These are phyloP conservation scores for Passalora sequoiae DNA, from an alignment of 2,329 filamentous ascomycete species.

Conservation along the genomic window DNA sequence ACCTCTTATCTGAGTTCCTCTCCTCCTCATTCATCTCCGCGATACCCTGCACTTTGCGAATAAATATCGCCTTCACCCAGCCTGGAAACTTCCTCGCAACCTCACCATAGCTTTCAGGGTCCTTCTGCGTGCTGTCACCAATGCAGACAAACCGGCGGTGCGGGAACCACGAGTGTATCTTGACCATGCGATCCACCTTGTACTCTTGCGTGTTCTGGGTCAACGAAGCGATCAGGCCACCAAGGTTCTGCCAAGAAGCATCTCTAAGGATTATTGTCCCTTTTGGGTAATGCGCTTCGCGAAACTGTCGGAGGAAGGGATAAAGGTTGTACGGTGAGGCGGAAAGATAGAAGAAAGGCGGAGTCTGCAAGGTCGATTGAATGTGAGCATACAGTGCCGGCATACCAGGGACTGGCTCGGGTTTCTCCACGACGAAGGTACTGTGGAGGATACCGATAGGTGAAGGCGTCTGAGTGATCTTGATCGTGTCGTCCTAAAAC, in stretches of 20 bases:
- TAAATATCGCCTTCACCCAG: conserved; percentile 80
- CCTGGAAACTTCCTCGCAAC: conserved; percentile 63
- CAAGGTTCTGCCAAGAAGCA: conserved; percentile 76
- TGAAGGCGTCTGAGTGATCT: conserved; percentile 76
- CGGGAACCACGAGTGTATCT: conserved; percentile 75
- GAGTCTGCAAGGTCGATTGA: conserved; percentile 49
- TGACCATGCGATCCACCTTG: conserved; percentile 74
- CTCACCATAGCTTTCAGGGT: conserved; percentile 84
- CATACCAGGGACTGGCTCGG: conserved; percentile 71
- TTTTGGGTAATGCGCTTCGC: conserved; percentile 63
- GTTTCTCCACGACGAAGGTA: conserved; percentile 69
- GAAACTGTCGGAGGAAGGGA: conserved; percentile 73
- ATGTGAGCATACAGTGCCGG: conserved; percentile 73
- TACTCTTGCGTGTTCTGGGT: conserved; percentile 79
- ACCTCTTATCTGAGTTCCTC: conserved; percentile 60
- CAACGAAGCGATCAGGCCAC: conserved; percentile 71
- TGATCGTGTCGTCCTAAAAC: conserved; percentile 77
- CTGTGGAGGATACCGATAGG: conserved; percentile 74
- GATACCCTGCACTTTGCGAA: conserved; percentile 74
- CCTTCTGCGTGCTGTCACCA: conserved; percentile 85
- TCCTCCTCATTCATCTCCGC: conserved; percentile 70
- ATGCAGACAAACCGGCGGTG: conserved; percentile 73
- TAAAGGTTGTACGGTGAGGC: conserved; percentile 94
- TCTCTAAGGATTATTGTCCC: conserved; percentile 83
- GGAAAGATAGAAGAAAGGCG: conserved; percentile 88